Base-by-base conservation (phyloP, 768 basidiomycete genomes). In the Kwoniella dendrophila region DNA sequence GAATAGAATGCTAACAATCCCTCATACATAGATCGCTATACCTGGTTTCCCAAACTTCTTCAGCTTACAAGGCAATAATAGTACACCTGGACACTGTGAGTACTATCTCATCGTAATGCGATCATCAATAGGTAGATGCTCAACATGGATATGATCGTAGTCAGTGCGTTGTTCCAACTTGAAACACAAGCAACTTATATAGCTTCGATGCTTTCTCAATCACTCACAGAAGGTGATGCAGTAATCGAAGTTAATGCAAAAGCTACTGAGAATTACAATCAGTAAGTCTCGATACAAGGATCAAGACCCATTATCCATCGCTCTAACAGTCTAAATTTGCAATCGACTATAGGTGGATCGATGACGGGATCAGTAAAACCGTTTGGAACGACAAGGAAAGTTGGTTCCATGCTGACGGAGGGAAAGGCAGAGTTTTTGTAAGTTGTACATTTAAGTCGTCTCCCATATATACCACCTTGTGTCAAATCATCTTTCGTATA, bases 61-160 rank as follows among this genome's bases (percentile, higher is more conserved):
- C 45, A 48, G 45, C 22, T 27, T 48, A 48, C 45, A 48, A 48
- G 45, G 45, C 12, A 48, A 48, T 18, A 48, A 48, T 18, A 48
- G 45, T 48, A 48, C 45, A 26, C 22, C 45, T 10, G 45, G 45
- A 22, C 45, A 48, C 22, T 48, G 45, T 48, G 18, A 26, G 45
- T 48, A 11, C 10, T 3, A 4, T 7, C 6, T 7, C 4, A 3
- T 26, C 27, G 24, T 3, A 26, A 4, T 7, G 6, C 5, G 45
- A 22, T 7, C 27, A 12, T 27, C 4, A 20, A 10, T 6, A 48
- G 22, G 12, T 18, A 4, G 12, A 18, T 18, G 24, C n/a, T n/a
- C n/a, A n/a, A 24, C 7, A 4, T 48, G 6, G 45, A 22, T 48
- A 7, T 48, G 6, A 24, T 48, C 22, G n/a, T n/a, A n/a, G 45